A percentile compares a stretch with the other conserved stretches of the same genome.
phyloP scores from a whole-genome alignment of 352 stramenopile genomes.

The Phytophthora cryptogea region DNA sequence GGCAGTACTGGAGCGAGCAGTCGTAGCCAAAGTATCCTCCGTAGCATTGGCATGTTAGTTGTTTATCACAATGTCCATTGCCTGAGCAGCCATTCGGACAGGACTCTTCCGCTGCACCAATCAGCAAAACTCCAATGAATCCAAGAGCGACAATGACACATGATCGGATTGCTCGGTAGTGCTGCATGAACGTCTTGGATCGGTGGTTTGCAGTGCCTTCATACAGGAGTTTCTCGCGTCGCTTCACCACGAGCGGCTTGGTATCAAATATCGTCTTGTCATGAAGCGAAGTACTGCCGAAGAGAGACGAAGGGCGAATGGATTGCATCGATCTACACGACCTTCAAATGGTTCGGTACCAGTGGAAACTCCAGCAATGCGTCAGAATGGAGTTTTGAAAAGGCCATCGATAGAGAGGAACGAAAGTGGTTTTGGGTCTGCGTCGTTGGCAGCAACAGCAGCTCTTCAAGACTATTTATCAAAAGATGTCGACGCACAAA shows the following conservation, averaged over 20 bases:
- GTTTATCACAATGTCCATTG: constrained; percentile 58
- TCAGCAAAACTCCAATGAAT: background rate
- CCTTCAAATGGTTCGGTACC: background rate
- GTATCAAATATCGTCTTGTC: background rate
- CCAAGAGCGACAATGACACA: constrained; percentile 6
- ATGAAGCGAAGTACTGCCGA: constrained; percentile 21
- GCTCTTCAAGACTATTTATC: constrained; percentile 21
- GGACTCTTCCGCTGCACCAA: constrained; percentile 17
- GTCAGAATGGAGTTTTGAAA: background rate
- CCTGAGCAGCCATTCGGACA: constrained; percentile 67
- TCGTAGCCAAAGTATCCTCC: constrained; percentile 66
- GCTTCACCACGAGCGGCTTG: constrained; percentile 3
- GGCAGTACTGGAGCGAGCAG: constrained; percentile 60
- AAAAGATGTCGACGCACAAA: constrained; percentile 23
- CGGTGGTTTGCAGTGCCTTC: background rate
- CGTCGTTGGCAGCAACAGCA: constrained; percentile 9
- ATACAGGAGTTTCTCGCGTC: constrained; percentile 32
- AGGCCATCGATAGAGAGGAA: constrained; percentile 3
- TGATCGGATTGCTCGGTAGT: background rate
- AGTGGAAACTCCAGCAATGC: background rate
- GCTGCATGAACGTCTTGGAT: constrained; percentile 11
- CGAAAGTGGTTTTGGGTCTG: background rate
- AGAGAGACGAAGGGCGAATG: constrained; percentile 23
- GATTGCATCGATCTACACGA: constrained; percentile 4
- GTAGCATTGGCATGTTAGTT: constrained; percentile 61